These are phyloP conservation scores for Yarrowia porcina DNA, from an alignment of 805 yeast species.

Conservation along the genomic window DNA sequence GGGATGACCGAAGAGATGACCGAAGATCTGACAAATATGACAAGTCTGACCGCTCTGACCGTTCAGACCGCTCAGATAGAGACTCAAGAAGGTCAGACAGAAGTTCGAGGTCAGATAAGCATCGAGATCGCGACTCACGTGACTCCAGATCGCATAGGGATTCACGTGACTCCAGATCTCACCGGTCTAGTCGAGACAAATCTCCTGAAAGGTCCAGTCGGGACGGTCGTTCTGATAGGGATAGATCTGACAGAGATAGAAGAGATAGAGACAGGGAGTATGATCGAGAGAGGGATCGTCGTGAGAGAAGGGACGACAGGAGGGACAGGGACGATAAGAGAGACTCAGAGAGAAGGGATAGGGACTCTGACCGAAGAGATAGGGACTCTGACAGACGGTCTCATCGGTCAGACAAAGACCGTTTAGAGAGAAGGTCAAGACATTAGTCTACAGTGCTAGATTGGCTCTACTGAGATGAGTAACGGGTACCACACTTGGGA, in stretches of 20 bases:
- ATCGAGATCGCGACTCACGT: background rate
- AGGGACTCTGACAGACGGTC: background rate
- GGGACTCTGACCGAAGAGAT: background rate
- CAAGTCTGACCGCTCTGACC: too few relatives aligned
- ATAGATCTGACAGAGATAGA: background rate
- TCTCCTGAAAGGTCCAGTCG: background rate
- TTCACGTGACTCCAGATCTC: background rate
- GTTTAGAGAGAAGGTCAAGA: background rate
- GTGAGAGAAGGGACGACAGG: background rate
- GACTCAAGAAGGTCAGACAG: background rate
- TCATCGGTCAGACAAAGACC: background rate
- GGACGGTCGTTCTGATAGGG: background rate
- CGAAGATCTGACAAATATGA: background rate
- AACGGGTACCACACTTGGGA: too few relatives aligned
- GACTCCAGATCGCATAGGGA: background rate
- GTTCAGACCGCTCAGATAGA: background rate
- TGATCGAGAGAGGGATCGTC: background rate
- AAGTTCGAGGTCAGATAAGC: background rate
- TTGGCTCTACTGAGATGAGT: background rate
- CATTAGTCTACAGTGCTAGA: too few relatives aligned
- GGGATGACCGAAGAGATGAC: slow-evolving; percentile 4
- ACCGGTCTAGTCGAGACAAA: background rate
- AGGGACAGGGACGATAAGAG: too few relatives aligned
- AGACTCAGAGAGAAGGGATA: too few relatives aligned
- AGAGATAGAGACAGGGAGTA: background rate